These are phyloP conservation scores for Phytophthora ohioensis DNA, from an alignment of 352 stramenopile genomes.

Conservation along the genomic window DNA sequence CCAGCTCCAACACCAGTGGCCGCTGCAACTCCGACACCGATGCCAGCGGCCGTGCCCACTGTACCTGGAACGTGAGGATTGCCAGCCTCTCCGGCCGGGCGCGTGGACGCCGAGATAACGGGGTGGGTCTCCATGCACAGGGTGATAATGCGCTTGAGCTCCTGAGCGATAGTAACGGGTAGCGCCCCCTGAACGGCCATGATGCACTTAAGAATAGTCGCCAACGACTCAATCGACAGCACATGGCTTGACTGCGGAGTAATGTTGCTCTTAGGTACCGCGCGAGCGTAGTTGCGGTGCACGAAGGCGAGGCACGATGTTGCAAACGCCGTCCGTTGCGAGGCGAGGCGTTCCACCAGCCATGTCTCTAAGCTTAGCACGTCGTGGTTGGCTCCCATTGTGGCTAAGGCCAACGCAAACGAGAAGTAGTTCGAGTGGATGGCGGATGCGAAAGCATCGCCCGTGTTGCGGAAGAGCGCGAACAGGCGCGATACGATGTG, in stretches of 20 bases:
- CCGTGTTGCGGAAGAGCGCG: slow-evolving; percentile 86
- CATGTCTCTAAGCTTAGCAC: slow-evolving; percentile 86
- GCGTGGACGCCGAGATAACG: slow-evolving; percentile 79
- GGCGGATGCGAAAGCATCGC: slow-evolving; percentile 79
- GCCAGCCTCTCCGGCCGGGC: slow-evolving; percentile 47
- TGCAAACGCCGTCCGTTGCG: slow-evolving; percentile 84
- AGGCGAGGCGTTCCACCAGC: slow-evolving; percentile 82
- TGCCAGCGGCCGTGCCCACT: slow-evolving; percentile 15
- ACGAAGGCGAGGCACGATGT: slow-evolving; percentile 88
- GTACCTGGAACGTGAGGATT: slow-evolving; percentile 22
- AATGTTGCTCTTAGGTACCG: slow-evolving; percentile 84
- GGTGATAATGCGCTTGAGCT: slow-evolving; percentile 86
- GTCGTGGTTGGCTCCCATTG: slow-evolving; percentile 89
- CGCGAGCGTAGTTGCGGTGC: slow-evolving; percentile 85
- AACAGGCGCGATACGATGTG: slow-evolving; percentile 88
- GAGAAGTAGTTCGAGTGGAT: slow-evolving; percentile 92
- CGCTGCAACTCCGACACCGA: slow-evolving; percentile 26
- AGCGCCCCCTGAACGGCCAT: slow-evolving; percentile 76
- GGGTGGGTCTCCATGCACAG: slow-evolving; percentile 87
- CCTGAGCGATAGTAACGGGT: slow-evolving; percentile 72
- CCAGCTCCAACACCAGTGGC: slow-evolving; percentile 13
- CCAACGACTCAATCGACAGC: slow-evolving; percentile 86
- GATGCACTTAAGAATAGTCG: slow-evolving; percentile 86
- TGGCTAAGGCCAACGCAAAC: slow-evolving; percentile 82
- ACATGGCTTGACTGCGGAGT: slow-evolving; percentile 83